These are phyloP conservation scores for Dioscorea cayenensis DNA, from an alignment of 116 monocot genomes.

Conservation along the genomic window DNA sequence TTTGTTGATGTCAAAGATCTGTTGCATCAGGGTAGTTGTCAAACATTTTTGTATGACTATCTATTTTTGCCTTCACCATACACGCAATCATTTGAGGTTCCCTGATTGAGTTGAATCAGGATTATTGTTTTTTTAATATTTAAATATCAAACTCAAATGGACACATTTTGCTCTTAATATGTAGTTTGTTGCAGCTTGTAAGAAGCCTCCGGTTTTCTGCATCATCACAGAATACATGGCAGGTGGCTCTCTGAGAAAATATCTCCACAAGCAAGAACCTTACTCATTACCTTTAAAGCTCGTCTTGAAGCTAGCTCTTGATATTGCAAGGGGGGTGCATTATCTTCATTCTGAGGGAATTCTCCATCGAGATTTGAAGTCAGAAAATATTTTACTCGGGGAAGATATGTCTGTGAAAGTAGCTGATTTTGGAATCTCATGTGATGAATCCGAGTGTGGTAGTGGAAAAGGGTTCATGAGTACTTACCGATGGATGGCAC, in stretches of 20 bases:
- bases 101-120: background rate
- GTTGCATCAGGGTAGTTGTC: too few relatives aligned
- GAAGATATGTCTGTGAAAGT: conserved; percentile 83
- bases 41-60: too few relatives aligned
- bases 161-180: conserved; percentile 10
- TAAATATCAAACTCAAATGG: background rate
- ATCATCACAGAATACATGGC: conserved; percentile 93
- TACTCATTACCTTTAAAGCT: conserved; percentile 58
- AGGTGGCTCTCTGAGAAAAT: conserved; percentile 84
- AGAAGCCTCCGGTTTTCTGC: conserved; percentile 94
- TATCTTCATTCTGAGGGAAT: conserved; percentile 93
- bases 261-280: conserved; percentile 83
- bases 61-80: background rate
- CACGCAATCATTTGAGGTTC: background rate
- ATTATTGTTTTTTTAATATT: background rate
- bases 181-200: conserved; percentile 97
- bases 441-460: conserved; percentile 73
- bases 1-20: too few relatives aligned
- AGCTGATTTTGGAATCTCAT: conserved; percentile 99
- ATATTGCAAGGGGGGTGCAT: conserved; percentile 82
- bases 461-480: conserved; percentile 77
- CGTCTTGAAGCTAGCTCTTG: conserved; percentile 69
- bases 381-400: conserved; percentile 87
- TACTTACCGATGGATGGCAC: conserved; percentile 98
- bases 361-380: conserved; percentile 89